Evolutionary conservation across 2,329 filamentous ascomycete genomes (phyloP), one percentile per base, ranked within the genome.

Genomic region (Xylaria arbuscula): DNA sequence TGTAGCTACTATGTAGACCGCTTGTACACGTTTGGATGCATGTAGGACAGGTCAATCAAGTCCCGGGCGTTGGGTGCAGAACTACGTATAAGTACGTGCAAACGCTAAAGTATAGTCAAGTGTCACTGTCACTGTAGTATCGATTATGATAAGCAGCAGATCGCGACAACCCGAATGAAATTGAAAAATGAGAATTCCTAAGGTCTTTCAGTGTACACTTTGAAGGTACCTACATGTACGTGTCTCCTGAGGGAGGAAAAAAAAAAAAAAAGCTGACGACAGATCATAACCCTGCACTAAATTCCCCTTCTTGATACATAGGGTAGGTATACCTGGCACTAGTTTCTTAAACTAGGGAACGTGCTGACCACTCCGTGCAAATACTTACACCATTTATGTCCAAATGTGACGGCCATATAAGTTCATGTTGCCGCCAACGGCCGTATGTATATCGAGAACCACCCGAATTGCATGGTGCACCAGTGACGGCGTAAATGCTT

Each of bases 31-130:
- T 45, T 50, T 36, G 40, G 40, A 45, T 6, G 13, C 40, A 45
- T 17, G 40, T 59, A 34, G n/a, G 17, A 55, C 47, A 70, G n/a
- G 58, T 47, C 53, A 32, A 68, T 65, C 65, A 60, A 65, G 68
- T 65, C 28, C 68, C 68, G 68, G 68, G 58, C 68, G 65, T 60
- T 65, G 58, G 67, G 62, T 45, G n/a, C 19, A 28, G 6, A 36
- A n/a, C 19, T 56, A 56, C 51, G 32, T 55, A 34, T 34, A 55
- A 22, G n/a, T 19, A 28, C 10, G 38, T 38, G 32, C 32, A 36
- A 17, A 13, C 32, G 6, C 36, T 51, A 28, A 15, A 15, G 24
- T 51, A 51, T 11, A 13, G 11, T 51, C 2, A 32, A 17, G 48
- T 5, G 24, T 24, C 4, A 28, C 10, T 51, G 8, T 24, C 48